Conservation (phyloP, 768 basidiomycete species). For the Termitomyces sp. region DNA sequence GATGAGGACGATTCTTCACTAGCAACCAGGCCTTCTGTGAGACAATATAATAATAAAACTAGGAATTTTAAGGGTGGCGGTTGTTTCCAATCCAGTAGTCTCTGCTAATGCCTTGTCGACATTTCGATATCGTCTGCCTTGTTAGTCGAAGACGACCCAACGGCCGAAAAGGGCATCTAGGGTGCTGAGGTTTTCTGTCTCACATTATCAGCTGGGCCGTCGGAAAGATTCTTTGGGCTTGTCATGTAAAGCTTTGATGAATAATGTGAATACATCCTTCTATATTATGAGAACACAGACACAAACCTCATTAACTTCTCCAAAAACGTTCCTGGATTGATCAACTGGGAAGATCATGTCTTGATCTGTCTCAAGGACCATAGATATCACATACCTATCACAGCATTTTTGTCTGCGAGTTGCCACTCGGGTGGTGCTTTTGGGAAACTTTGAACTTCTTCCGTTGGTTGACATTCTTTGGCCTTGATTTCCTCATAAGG, state of each 20-base stretch:
- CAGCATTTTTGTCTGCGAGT: conserved; percentile 46
- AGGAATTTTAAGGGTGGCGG: background rate
- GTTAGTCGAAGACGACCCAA: conserved; percentile 7
- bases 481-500: conserved; percentile 62
- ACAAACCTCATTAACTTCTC: conserved; percentile 29
- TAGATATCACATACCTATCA: conserved; percentile 34
- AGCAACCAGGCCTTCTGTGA: background rate
- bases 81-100: background rate
- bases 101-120: conserved; percentile 19
- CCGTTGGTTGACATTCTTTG: conserved; percentile 29
- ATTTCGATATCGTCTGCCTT: conserved; percentile 27
- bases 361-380: background rate
- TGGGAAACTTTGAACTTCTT: conserved; percentile 18
- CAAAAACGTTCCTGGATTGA: conserved; percentile 38
- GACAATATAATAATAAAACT: background rate
- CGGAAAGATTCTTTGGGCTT: conserved; percentile 7
- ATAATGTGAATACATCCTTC: background rate
- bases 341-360: conserved; percentile 21
- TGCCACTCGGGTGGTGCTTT: conserved; percentile 36
- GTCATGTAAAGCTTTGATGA: conserved; percentile 15
- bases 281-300: background rate
- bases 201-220: background rate
- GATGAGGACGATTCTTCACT: background rate
- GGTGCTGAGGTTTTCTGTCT: conserved; percentile 1
- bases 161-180: conserved; percentile 11